Evolutionary conservation across 2,329 filamentous ascomycete genomes (phyloP).

Genomic region (Taxawa tesnikishii): DNA sequence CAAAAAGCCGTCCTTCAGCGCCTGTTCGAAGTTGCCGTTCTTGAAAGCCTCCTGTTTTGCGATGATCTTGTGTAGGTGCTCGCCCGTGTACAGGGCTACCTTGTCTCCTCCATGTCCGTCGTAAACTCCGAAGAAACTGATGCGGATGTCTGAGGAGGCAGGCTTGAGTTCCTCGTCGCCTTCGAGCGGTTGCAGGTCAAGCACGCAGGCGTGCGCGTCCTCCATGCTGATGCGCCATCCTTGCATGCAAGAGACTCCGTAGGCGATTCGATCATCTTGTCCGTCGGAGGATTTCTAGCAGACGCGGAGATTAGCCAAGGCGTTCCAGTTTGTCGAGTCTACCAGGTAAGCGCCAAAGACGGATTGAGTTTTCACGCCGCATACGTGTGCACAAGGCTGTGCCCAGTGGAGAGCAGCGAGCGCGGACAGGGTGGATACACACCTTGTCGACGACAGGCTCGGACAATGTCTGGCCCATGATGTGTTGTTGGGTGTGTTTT

Average conservation of each 20-base stretch:
- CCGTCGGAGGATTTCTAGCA: slow-evolving; percentile 72
- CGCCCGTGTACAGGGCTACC: slow-evolving; percentile 84
- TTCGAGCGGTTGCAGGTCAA: slow-evolving; percentile 64
- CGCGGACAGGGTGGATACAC: slow-evolving; percentile 25
- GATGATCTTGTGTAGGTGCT: slow-evolving; percentile 87
- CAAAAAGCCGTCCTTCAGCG: slow-evolving; percentile 91
- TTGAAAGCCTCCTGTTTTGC: slow-evolving; percentile 92
- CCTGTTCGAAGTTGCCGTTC: slow-evolving; percentile 82
- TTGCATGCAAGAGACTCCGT: slow-evolving; percentile 96
- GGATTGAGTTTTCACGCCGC: background rate
- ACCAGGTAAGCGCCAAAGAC: background rate
- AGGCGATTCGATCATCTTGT: slow-evolving; percentile 85
- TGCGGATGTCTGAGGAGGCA: slow-evolving; percentile 54
- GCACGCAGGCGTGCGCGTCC: slow-evolving; percentile 80
- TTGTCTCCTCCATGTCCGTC: slow-evolving; percentile 97
- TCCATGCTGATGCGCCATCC: slow-evolving; percentile 99
- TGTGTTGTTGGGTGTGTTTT: slow-evolving; percentile 14
- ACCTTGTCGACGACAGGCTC: slow-evolving; percentile 99
- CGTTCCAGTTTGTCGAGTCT: background rate
- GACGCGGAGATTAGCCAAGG: background rate
- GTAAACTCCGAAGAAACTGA: slow-evolving; percentile 96
- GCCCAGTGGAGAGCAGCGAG: background rate
- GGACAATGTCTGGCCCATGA: slow-evolving; percentile 98
- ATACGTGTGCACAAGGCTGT: background rate
- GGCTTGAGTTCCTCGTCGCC: slow-evolving; percentile 39